Percentiles rank a stretch among this genome's conserved stretches.
These are phyloP conservation scores for Fulvia fulva DNA, from an alignment of 2,329 filamentous ascomycete species.

Conservation along the genomic window DNA sequence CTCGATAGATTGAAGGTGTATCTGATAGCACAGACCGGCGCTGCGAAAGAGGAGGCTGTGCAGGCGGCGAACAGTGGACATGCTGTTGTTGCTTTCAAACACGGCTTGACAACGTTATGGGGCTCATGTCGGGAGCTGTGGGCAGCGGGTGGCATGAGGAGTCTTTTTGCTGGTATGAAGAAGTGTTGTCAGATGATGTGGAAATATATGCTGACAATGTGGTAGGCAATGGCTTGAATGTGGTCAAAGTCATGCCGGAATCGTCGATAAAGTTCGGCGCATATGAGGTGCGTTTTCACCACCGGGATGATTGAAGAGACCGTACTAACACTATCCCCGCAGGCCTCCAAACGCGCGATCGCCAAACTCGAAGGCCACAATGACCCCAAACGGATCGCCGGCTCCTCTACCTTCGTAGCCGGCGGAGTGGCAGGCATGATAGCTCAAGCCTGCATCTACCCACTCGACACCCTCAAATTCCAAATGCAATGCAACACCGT, in stretches of 20 bases:
- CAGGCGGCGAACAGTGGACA: slow-evolving; percentile 67
- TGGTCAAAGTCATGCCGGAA: slow-evolving; percentile 97
- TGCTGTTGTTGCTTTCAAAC: slow-evolving; percentile 60
- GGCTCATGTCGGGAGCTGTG: slow-evolving; percentile 75
- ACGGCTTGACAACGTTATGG: slow-evolving; percentile 64
- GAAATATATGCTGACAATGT: not conserved
- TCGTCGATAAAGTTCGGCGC: slow-evolving; percentile 98
- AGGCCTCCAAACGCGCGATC: slow-evolving; percentile 81
- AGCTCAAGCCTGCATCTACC: slow-evolving; percentile 93
- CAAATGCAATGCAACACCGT: slow-evolving; percentile 95
- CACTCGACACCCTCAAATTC: slow-evolving; percentile 77
- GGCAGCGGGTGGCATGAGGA: slow-evolving; percentile 78
- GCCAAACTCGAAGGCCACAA: slow-evolving; percentile 83
- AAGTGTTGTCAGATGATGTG: not conserved
- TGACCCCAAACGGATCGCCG: slow-evolving; percentile 73
- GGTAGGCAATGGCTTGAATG: slow-evolving; percentile 88
- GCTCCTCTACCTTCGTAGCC: slow-evolving; percentile 82
- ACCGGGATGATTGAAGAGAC: not conserved
- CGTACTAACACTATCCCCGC: slow-evolving; percentile 5
- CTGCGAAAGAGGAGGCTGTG: slow-evolving; percentile 53
- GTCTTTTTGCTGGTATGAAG: slow-evolving; percentile 84
- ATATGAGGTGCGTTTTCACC: slow-evolving; percentile 66
- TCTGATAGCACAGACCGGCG: slow-evolving; percentile 82
- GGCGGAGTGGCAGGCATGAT: slow-evolving; percentile 92
- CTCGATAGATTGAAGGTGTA: slow-evolving; percentile 97